phyloP scores from a whole-genome alignment of 805 yeast species.

The Candida awuae region DNA sequence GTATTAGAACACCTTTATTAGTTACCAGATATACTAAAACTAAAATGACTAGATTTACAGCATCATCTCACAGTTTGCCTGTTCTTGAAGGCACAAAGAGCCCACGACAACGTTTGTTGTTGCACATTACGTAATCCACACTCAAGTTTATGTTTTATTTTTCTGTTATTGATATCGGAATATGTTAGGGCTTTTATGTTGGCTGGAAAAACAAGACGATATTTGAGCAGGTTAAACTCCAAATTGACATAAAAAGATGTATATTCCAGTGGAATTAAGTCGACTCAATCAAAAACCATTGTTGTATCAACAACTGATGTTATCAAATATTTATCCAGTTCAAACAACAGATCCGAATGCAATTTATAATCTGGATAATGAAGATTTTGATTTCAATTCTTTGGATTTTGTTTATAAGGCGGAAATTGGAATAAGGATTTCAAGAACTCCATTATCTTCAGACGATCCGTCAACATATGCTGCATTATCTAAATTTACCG shows the following conservation, averaged over 20 bases:
- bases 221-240: no score
- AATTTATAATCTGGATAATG: conserved; percentile 22
- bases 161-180: no score
- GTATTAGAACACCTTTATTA: no score
- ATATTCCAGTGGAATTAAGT: conserved; percentile 27
- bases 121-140: no score
- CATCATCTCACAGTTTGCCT: no score
- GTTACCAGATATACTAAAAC: no score
- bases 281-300: conserved; percentile 20
- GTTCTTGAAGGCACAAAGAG: no score
- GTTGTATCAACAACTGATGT: conserved; percentile 24
- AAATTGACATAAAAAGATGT: conserved; percentile 20
- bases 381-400: conserved; percentile 27
- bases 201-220: no score
- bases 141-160: no score
- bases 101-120: no score
- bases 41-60: no score
- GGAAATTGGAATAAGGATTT: conserved; percentile 26
- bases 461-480: conserved; percentile 45
- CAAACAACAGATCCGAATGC: conserved; percentile 30
- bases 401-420: conserved; percentile 27
- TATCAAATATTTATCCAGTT: conserved; percentile 26
- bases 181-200: no score
- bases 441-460: conserved; percentile 31
- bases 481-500: conserved; percentile 43